Base-by-base conservation (phyloP, 306 rosid species). In the Trifolium dubium region DNA sequence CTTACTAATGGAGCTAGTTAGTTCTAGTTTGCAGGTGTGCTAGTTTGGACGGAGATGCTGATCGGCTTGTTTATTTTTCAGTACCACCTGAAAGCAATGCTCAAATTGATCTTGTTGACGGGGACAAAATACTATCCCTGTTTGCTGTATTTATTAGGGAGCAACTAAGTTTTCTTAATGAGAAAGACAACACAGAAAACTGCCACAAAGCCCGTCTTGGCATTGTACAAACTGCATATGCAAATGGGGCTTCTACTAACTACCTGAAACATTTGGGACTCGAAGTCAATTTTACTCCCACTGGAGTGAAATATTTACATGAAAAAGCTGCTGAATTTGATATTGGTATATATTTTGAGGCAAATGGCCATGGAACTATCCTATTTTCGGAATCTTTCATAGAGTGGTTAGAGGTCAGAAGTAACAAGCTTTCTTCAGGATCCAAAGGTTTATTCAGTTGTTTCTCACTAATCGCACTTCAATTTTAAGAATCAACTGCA, bases 11-110 rank as follows among this genome's bases (percentile, higher is more conserved):
- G 69, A 73, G 79, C 62, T 82, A 72, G 75, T 83, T 79, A 62
- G 74, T 82, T 84, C 87, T 85, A 79, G 86, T 81, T 88, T 94
- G 79, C 93, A 89, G 98, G 93, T 92, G 97, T 80, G 96, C 88
- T 71, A 94, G 98, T 83, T 88, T 94, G 83, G 98, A 94, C 77
- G 98, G 98, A 78, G 98, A 94, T 84, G 98, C 97, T 13, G 97
- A 94, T 86, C 85, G 96, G 63, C 92, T 91, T 58, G 95, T 94
- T 77, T 94, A 94, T 78, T 94, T 94, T 79, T 77, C 61, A 68
- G 88, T 89, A 44, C 86, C 72, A 71, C 86, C 89, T 23, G 67
- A 75, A 82, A 71, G 85, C 83, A 83, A 81, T 81, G 72, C 61
- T 41, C 84, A 53, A 73, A 86, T 94, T 54, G 81, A 85, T 74